phyloP scores from a whole-genome alignment of 805 yeast species.

The Nadsonia fulvescens region DNA sequence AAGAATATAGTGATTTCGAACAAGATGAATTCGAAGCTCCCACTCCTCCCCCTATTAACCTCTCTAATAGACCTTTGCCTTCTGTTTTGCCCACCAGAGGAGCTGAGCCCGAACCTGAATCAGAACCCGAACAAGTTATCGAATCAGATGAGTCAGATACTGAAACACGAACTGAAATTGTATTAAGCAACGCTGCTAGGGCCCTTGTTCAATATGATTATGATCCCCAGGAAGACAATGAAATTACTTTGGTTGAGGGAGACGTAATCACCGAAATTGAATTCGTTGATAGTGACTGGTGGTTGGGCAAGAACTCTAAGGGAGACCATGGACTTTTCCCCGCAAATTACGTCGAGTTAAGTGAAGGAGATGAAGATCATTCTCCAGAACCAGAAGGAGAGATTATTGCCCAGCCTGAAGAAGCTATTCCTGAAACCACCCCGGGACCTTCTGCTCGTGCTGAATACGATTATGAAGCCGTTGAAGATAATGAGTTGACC shows the following conservation, averaged over 20 bases:
- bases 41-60: too few relatives aligned
- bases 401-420: constrained; percentile 10
- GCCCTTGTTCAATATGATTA: constrained; percentile 78
- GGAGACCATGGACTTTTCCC: constrained; percentile 87
- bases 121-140: constrained; percentile 7
- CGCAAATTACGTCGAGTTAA: constrained; percentile 52
- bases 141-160: constrained; percentile 11
- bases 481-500: constrained; percentile 78
- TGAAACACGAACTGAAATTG: constrained; percentile 14
- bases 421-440: constrained; percentile 9
- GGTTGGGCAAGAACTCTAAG: constrained; percentile 62
- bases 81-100: too few relatives aligned
- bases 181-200: constrained; percentile 13
- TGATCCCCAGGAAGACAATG: constrained; percentile 60
- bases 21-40: too few relatives aligned
- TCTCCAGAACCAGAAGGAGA: constrained; percentile 9
- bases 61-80: too few relatives aligned
- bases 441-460: constrained; percentile 38
- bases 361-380: constrained; percentile 19
- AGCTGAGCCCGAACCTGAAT: constrained; percentile 13
- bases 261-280: constrained; percentile 50
- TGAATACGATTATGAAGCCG: constrained; percentile 68
- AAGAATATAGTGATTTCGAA: too few relatives aligned
- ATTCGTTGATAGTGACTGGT: constrained; percentile 65
- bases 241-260: constrained; percentile 47